Evolutionary conservation across 148 eudicot genomes (phyloP).

Genomic region (Chenopodium berlandieri): DNA sequence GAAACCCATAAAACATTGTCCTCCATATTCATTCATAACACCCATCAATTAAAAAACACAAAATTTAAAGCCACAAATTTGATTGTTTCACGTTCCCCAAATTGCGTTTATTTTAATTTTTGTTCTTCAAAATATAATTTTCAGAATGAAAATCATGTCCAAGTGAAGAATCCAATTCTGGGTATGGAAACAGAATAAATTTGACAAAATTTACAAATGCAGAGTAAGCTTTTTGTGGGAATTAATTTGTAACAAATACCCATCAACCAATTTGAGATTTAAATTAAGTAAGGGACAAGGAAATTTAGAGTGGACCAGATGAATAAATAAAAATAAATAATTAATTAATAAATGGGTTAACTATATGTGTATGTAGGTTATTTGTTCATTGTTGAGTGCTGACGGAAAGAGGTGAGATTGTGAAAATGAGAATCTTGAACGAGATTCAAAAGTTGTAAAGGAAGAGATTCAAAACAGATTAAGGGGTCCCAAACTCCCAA

Average conservation of each 20-base stretch:
- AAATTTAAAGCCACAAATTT: neutral
- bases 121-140: too few relatives aligned
- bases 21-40: conserved; percentile 16
- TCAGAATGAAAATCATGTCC: neutral
- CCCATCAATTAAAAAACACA: neutral
- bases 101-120: neutral
- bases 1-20: conserved; percentile 34
- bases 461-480: too few relatives aligned
- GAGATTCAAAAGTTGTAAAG: too few relatives aligned
- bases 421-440: too few relatives aligned
- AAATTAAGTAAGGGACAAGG: neutral
- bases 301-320: neutral
- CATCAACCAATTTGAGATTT: neutral
- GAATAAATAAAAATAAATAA: too few relatives aligned
- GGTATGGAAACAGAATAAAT: neutral
- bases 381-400: too few relatives aligned
- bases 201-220: neutral
- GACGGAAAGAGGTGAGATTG: too few relatives aligned
- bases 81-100: neutral
- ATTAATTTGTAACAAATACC: too few relatives aligned
- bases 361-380: too few relatives aligned
- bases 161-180: neutral
- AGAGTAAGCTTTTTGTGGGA: too few relatives aligned
- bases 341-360: too few relatives aligned
- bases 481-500: too few relatives aligned